Percentiles rank a stretch among this genome's conserved stretches.
These are phyloP conservation scores for Pilasporangium apinafurcum DNA, from an alignment of 352 stramenopile species.

Conservation along the genomic window DNA sequence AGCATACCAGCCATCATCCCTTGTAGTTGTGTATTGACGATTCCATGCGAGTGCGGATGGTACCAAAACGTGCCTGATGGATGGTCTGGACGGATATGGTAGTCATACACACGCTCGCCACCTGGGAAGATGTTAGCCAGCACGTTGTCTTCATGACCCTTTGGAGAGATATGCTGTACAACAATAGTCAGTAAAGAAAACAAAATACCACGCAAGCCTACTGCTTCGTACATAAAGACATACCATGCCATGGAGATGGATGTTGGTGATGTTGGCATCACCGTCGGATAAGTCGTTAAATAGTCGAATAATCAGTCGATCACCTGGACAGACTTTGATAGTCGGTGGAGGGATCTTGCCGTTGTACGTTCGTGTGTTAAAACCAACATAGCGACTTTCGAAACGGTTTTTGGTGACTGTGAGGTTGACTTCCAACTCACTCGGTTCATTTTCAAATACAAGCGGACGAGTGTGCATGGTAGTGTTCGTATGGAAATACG, in stretches of 20 bases:
- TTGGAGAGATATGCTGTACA: conserved; percentile 43
- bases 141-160: conserved; percentile 52
- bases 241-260: conserved; percentile 66
- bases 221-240: neutral
- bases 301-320: conserved; percentile 50
- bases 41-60: conserved; percentile 65
- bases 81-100: conserved; percentile 62
- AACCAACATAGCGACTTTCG: conserved; percentile 64
- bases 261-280: conserved; percentile 52
- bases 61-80: conserved; percentile 78
- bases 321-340: conserved; percentile 68
- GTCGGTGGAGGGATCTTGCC: conserved; percentile 54
- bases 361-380: conserved; percentile 74
- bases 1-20: conserved; percentile 69
- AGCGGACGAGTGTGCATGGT: conserved; percentile 13
- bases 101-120: conserved; percentile 44
- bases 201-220: no score
- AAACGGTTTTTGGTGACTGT: conserved; percentile 50
- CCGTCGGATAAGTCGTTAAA: conserved; percentile 45
- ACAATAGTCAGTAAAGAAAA: no score
- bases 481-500: conserved; percentile 3
- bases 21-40: conserved; percentile 69
- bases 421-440: conserved; percentile 51
- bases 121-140: conserved; percentile 43
- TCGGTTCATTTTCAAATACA: conserved; percentile 28